Percentiles rank a stretch among this genome's conserved stretches.
These are phyloP conservation scores for Cucumis sativus DNA, from an alignment of 306 rosid species.

Conservation along the genomic window Cucumber_9930_V3 NC_026660.2:18459501-18460000, in stretches of 20 bases:
- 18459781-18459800: no score
- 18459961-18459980: constrained; percentile 93
- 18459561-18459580: background rate
- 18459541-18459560: background rate
- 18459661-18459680: background rate
- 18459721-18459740: no score
- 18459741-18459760: no score
- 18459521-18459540: no score
- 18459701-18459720: no score
- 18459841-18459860: background rate
- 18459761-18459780: no score
- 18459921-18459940: constrained; percentile 9
- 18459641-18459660: background rate
- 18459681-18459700: background rate
- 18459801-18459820: background rate
- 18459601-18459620: background rate
- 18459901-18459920: background rate
- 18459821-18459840: background rate
- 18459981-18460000: constrained; percentile 79
- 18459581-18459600: background rate
- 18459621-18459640: background rate
- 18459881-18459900: constrained; percentile 59
- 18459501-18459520: no score
- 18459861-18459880: constrained; percentile 81
- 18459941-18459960: constrained; percentile 78